Evolutionary conservation across 306 rosid genomes (phyloP), one percentile per base, ranked within the genome.

Genomic region (Lathyrus tuberosus): DNA sequence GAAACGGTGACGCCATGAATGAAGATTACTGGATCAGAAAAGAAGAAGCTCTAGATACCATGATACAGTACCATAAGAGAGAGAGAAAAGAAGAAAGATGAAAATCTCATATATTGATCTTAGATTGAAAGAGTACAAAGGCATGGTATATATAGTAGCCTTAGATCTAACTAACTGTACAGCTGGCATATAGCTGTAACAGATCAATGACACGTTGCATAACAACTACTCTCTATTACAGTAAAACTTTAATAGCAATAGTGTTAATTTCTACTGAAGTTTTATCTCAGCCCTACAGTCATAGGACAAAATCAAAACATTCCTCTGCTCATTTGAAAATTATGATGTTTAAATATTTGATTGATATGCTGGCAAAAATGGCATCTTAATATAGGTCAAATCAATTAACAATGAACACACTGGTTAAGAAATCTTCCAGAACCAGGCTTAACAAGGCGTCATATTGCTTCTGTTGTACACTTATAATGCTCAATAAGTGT

Each of bases 241-340:
- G 31, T 30, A 44, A 47, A 61, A 62, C 62, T 18, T 47, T 5
- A 20, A 12, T 35, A 47, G 47, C 31, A 49, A 49, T 47, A 18
- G 13, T 8, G 58, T 31, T 14, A 71, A 44, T 33, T 46, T 72
- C 51, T 20, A 61, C 14, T 70, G 6, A 58, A 28, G 17, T 28
- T 10, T 60, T 59, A 33, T 60, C 41, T 60, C 17, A 8, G 18
- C 22, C 61, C 48, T 18, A 59, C 68, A 60, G 49, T 26, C 38
- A 72, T 46, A 46, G 11, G 14, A 65, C 52, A 69, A 47, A 68
- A 61, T 17, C 5, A 62, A 31, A 42, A 14, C 67, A 30, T 18
- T 59, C 5, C 4, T 57, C 54, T 20, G 35, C 17, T 60, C 40
- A 17, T 62, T 35, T 37, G 41, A 18, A 59, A 46, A 47, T 35